A percentile compares a stretch with the other conserved stretches of the same genome.
These are phyloP conservation scores for Pseudotsuga menziesii DNA, from an alignment of 75 land plant genomes.

Conservation along the genomic window DNA sequence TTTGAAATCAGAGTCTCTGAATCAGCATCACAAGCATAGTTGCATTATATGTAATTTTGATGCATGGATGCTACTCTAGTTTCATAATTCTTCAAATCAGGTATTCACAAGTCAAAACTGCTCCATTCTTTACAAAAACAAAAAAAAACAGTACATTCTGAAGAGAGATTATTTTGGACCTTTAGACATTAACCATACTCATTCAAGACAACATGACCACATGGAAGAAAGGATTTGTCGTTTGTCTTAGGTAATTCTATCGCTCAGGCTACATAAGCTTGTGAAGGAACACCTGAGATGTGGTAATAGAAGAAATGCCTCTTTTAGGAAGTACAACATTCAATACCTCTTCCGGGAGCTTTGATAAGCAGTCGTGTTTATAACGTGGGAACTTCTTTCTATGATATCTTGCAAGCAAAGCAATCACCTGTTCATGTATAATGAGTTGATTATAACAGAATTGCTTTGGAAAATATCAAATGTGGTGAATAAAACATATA, in stretches of 20 bases:
- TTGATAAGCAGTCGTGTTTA: conserved; percentile 27
- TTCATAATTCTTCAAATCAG: background rate
- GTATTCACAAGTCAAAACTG: background rate
- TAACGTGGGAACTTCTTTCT: conserved; percentile 32
- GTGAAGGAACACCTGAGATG: background rate
- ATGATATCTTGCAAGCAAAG: conserved; percentile 33
- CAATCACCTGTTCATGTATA: conserved; percentile 24
- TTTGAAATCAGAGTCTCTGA: background rate
- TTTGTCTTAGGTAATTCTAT: background rate
- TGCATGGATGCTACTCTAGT: background rate
- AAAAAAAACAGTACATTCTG: no score
- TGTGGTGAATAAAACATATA: background rate
- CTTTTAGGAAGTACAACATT: background rate
- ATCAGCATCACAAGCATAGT: background rate
- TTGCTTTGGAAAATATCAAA: background rate
- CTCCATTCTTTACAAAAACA: background rate
- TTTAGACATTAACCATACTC: no score
- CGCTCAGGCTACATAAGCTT: background rate
- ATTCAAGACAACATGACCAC: no score
- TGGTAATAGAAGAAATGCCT: background rate
- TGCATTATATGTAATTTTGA: background rate
- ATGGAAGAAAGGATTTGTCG: background rate
- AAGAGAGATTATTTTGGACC: no score
- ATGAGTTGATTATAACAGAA: background rate
- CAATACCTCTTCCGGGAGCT: conserved; percentile 15